phyloP scores from a whole-genome alignment of 495 filamentous ascomycete genomes.

The Coniosporium apollinis region DNA sequence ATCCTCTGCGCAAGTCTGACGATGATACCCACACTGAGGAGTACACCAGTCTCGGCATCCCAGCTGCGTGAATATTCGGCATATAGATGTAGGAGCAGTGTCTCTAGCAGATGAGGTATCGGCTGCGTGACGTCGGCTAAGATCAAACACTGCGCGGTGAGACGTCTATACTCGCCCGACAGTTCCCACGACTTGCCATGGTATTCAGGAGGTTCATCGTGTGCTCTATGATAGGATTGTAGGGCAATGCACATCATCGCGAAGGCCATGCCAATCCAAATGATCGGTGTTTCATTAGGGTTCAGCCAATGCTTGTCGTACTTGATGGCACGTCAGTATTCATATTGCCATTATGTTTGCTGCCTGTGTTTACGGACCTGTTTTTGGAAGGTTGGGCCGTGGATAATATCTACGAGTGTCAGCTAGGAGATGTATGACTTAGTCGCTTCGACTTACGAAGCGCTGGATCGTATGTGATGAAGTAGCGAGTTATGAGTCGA shows the following conservation, averaged over 20 bases:
- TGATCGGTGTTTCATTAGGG: constrained; percentile 58
- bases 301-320: constrained; percentile 82
- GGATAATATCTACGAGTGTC: constrained; percentile 47
- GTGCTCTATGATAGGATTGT: constrained; percentile 76
- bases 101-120: constrained; percentile 71
- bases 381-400: constrained; percentile 70
- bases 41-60: constrained; percentile 67
- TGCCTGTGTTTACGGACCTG: constrained; percentile 3
- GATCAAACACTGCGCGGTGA: constrained; percentile 75
- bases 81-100: constrained; percentile 69
- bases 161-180: constrained; percentile 59
- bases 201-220: constrained; percentile 82
- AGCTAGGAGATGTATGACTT: not conserved
- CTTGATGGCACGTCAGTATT: constrained; percentile 17
- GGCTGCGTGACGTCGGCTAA: constrained; percentile 84
- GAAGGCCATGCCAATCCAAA: constrained; percentile 84
- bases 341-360: not conserved
- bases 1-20: constrained; percentile 79
- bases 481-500: constrained; percentile 39
- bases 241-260: constrained; percentile 79
- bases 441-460: constrained; percentile 33
- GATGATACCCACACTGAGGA: constrained; percentile 66
- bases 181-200: constrained; percentile 34
- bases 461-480: constrained; percentile 55
- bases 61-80: constrained; percentile 62